phyloP scores from a whole-genome alignment of 192 early-diverging fungal genomes.

The Podila minutissima region DNA sequence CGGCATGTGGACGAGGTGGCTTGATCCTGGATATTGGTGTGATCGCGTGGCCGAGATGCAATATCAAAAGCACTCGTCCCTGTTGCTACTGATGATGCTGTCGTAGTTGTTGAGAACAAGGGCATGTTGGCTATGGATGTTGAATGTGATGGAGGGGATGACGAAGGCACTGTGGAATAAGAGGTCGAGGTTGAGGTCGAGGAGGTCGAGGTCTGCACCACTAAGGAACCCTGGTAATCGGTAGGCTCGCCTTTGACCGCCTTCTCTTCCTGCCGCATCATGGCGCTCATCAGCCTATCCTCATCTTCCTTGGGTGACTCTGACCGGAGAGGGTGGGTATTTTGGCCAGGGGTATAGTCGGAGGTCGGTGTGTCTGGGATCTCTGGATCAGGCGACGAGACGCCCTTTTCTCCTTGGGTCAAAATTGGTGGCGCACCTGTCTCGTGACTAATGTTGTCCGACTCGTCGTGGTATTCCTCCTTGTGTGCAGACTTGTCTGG shows the following conservation, averaged over 20 bases:
- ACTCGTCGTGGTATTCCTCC: conserved; percentile 9
- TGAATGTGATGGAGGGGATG: conserved; percentile 5
- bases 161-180: neutral
- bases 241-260: conserved; percentile 8
- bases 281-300: conserved; percentile 21
- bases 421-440: neutral
- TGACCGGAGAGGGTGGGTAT: neutral
- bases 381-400: neutral
- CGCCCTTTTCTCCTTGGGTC: neutral
- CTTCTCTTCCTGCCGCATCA: conserved; percentile 28
- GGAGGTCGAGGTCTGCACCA: neutral
- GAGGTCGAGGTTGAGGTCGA: neutral
- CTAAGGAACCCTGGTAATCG: neutral
- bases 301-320: conserved; percentile 14
- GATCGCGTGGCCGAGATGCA: neutral
- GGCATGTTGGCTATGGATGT: conserved; percentile 11
- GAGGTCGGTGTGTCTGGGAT: neutral
- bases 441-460: neutral
- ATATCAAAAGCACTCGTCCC: neutral
- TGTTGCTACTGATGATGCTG: neutral
- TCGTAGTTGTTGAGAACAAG: neutral
- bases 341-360: neutral
- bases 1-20: neutral
- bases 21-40: neutral
- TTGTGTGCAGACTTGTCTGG: neutral